Conservation (phyloP, 2,329 filamentous ascomycete species). For the Macrophomina pseudophaseolina region DNA sequence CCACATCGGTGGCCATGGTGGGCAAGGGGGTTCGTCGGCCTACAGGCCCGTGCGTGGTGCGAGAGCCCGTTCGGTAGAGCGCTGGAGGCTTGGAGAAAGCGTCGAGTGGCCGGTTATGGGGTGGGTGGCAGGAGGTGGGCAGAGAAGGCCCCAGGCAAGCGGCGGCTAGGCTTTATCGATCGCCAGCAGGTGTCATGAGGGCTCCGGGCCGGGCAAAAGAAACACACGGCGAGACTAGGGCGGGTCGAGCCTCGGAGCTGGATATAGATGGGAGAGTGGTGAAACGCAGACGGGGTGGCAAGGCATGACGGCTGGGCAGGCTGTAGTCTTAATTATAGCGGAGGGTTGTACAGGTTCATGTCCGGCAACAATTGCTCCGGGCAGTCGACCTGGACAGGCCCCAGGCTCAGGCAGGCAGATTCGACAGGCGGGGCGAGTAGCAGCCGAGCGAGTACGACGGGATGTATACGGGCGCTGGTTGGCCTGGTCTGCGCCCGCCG, state of each 20-base stretch:
- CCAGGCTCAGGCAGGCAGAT: not conserved
- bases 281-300: not conserved
- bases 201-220: not conserved
- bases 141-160: not conserved
- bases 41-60: not conserved
- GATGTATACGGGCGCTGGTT: slow-evolving; percentile 5
- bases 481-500: slow-evolving; percentile 11
- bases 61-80: not conserved
- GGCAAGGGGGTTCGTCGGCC: not conserved
- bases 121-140: not conserved
- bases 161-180: not conserved
- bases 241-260: not conserved
- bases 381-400: too few relatives aligned
- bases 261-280: not conserved
- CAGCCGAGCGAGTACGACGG: slow-evolving; percentile 16
- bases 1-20: slow-evolving; percentile 19
- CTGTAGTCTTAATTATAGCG: not conserved
- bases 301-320: not conserved
- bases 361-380: not conserved
- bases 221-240: not conserved
- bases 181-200: not conserved
- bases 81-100: too few relatives aligned
- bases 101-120: too few relatives aligned
- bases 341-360: slow-evolving; percentile 10
- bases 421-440: not conserved